A percentile compares a stretch with the other conserved stretches of the same genome.
Conservation (phyloP, 1,284 basidiomycete genomes). For the Ceratobasidium sp. region DNA sequence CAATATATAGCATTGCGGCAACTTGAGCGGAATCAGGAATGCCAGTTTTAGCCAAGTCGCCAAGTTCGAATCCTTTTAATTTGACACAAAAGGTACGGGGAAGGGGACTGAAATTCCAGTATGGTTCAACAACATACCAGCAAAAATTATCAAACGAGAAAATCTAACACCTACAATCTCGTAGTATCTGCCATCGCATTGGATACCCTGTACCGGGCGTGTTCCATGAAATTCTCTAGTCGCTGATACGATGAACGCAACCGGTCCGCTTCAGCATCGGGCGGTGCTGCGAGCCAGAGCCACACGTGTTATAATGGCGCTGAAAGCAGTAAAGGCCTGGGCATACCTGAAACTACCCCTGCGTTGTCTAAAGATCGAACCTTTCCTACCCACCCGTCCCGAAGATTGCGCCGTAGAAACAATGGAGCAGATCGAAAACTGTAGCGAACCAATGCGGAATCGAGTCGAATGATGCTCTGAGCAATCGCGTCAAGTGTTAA, state of each 20-base stretch:
- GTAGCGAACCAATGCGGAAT: conserved; percentile 21
- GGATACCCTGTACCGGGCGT: neutral
- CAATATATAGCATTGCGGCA: conserved; percentile 22
- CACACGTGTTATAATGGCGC: neutral
- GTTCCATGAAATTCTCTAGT: neutral
- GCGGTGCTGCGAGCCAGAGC: neutral
- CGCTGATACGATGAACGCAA: neutral
- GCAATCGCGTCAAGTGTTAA: conserved; percentile 18
- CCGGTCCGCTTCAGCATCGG: neutral
- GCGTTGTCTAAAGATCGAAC: conserved; percentile 28
- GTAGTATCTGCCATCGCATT: neutral
- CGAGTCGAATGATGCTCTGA: conserved; percentile 18
- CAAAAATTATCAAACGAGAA: neutral
- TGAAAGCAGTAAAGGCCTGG: neutral
- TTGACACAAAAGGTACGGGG: conserved; percentile 33
- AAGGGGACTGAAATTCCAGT: neutral
- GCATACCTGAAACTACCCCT: neutral
- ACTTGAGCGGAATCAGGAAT: conserved; percentile 18
- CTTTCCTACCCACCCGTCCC: conserved; percentile 24
- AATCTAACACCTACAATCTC: conserved; percentile 6
- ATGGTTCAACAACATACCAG: neutral
- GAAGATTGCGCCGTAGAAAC: conserved; percentile 25
- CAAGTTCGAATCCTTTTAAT: conserved; percentile 24
- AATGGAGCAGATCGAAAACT: conserved; percentile 19
- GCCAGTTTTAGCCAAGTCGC: neutral